These are phyloP conservation scores for Coemansia biformis DNA, from an alignment of 192 early-diverging fungal genomes.

Conservation along the genomic window DNA sequence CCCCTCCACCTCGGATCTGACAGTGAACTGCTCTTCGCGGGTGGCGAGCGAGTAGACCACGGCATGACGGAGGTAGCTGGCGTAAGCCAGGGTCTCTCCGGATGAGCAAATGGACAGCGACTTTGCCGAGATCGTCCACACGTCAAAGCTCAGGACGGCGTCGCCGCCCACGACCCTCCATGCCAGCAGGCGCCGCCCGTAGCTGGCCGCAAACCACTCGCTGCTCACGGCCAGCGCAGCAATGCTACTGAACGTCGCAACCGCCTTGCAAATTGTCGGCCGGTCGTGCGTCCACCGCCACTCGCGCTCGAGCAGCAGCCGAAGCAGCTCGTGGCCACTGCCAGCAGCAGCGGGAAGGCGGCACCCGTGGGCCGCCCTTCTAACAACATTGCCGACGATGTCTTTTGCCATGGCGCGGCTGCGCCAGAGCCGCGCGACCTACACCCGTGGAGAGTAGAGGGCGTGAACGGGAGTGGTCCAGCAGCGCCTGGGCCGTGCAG, in stretches of 20 bases:
- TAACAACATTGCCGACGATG: conserved; percentile 1
- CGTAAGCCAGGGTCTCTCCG: not conserved
- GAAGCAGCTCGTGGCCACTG: not conserved
- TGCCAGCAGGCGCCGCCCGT: conserved; percentile 7
- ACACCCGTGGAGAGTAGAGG: too few relatives aligned
- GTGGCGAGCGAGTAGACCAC: conserved; percentile 7
- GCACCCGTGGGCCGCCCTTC: not conserved
- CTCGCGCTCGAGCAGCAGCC: conserved; percentile 7
- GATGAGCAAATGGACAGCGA: conserved; percentile 16
- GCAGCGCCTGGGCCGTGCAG: too few relatives aligned
- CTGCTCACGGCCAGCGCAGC: conserved; percentile 5
- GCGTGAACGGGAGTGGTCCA: too few relatives aligned
- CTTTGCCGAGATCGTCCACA: conserved; percentile 13
- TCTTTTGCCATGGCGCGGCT: not conserved
- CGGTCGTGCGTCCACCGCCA: conserved; percentile 6
- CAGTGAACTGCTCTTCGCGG: not conserved
- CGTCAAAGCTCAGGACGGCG: conserved; percentile 1
- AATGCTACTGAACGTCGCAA: conserved; percentile 1
- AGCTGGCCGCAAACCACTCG: conserved; percentile 14
- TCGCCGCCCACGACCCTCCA: conserved; percentile 3
- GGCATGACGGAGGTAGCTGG: conserved; percentile 15
- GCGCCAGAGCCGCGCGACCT: conserved; percentile 10
- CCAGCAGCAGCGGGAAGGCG: not conserved
- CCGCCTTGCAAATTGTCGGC: conserved; percentile 7
- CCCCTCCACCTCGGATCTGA: not conserved